A percentile compares a stretch with the other conserved stretches of the same genome.
Conservation (phyloP, 768 basidiomycete genomes). For the Neoboletus brunneissimus region DNA sequence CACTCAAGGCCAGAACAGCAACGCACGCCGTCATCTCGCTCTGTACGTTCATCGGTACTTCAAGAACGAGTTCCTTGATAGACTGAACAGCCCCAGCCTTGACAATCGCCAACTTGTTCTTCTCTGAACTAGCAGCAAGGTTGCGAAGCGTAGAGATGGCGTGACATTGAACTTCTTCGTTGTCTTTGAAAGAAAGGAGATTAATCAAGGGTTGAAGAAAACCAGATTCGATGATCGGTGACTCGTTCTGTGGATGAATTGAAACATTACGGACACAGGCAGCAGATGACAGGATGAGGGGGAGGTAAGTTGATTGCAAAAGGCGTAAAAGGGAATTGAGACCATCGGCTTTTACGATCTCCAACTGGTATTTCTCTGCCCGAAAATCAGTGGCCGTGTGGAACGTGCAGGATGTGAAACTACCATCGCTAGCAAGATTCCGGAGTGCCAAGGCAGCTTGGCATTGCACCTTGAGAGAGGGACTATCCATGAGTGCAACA, state of each 20-base stretch:
- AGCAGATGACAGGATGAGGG: slow-evolving; percentile 95
- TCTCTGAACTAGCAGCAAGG: slow-evolving; percentile 93
- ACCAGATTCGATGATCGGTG: slow-evolving; percentile 97
- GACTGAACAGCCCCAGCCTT: slow-evolving; percentile 95
- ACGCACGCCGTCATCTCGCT: slow-evolving; percentile 99
- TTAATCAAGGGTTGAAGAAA: slow-evolving; percentile 96
- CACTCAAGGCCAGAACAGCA: slow-evolving; percentile 92
- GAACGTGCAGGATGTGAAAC: slow-evolving; percentile 15
- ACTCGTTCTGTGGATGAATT: slow-evolving; percentile 97
- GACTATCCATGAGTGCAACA: slow-evolving; percentile 94
- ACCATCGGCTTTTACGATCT: slow-evolving; percentile 96
- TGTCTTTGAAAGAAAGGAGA: slow-evolving; percentile 96
- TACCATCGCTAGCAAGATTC: slow-evolving; percentile 96
- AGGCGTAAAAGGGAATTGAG: slow-evolving; percentile 89
- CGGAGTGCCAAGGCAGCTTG: slow-evolving; percentile 95
- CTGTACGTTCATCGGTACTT: slow-evolving; percentile 94
- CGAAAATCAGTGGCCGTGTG: slow-evolving; percentile 1
- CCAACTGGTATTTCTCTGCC: slow-evolving; percentile 95
- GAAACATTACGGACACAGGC: slow-evolving; percentile 99
- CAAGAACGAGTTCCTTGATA: slow-evolving; percentile 94
- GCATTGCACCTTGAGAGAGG: slow-evolving; percentile 97
- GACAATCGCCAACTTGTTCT: slow-evolving; percentile 97
- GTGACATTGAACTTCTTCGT: slow-evolving; percentile 99
- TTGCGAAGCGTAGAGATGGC: slow-evolving; percentile 97
- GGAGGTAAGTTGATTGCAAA: slow-evolving; percentile 93